Evolutionary conservation across 1,284 basidiomycete genomes (phyloP).

Genomic region (Ceratobasidium papillatum): DNA sequence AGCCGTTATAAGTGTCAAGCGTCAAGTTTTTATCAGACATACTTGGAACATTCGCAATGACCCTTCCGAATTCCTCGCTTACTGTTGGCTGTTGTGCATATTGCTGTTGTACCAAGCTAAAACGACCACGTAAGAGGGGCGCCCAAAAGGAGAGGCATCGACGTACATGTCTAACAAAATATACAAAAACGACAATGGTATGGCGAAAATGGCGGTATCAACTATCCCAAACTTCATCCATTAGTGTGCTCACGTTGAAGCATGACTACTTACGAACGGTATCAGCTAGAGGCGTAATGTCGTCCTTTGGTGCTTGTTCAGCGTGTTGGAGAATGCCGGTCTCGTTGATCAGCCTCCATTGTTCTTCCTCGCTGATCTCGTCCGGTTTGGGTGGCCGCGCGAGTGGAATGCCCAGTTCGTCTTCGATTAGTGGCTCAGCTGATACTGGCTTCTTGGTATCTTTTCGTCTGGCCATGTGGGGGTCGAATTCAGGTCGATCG

Average conservation of each 20-base stretch:
- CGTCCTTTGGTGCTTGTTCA: background rate
- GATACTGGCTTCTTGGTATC: conserved; percentile 4
- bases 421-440: conserved; percentile 14
- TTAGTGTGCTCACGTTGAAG: background rate
- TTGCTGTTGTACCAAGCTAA: conserved; percentile 29
- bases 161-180: conserved; percentile 27
- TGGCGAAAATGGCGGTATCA: conserved; percentile 29
- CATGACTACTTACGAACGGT: conserved; percentile 17
- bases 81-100: conserved; percentile 34
- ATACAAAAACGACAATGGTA: conserved; percentile 18
- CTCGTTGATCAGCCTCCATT: conserved; percentile 30
- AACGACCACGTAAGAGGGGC: background rate
- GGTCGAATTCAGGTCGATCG: conserved; percentile 8
- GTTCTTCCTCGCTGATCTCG: conserved; percentile 17
- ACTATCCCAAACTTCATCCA: background rate
- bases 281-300: conserved; percentile 3
- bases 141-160: background rate
- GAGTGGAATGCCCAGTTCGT: conserved; percentile 34
- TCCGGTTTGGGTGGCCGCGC: background rate
- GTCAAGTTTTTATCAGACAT: background rate
- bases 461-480: conserved; percentile 23
- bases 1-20: background rate
- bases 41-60: conserved; percentile 25
- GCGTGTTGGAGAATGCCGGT: conserved; percentile 13
- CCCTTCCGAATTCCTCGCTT: conserved; percentile 12